Percentiles rank a stretch among this genome's conserved stretches.
Evolutionary conservation across 1,139 yeast genomes (phyloP).

Genomic region (Scheffersomyces cryptocercus): DNA sequence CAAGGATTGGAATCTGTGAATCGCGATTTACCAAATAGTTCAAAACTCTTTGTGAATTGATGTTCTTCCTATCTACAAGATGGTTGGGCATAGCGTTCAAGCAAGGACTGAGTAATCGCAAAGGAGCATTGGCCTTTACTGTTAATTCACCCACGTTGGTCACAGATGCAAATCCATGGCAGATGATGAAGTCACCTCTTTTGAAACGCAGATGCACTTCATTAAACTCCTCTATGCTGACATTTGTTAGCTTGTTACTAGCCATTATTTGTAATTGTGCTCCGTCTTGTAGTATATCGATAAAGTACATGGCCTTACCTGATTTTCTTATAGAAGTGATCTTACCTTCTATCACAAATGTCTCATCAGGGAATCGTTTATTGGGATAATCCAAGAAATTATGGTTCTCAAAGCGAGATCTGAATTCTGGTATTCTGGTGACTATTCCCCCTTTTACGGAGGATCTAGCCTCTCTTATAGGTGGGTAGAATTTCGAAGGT

Average conservation of each 20-base stretch:
- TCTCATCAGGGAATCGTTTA: conserved; percentile 13
- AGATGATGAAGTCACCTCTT: conserved; percentile 70
- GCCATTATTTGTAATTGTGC: conserved; percentile 60
- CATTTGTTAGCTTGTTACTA: conserved; percentile 48
- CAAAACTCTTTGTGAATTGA: conserved; percentile 69
- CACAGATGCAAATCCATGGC: conserved; percentile 68
- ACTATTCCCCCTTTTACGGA: conserved; percentile 1
- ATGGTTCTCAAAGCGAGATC: conserved; percentile 14
- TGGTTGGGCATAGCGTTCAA: conserved; percentile 64
- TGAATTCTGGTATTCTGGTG: conserved; percentile 20
- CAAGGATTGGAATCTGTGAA: conserved; percentile 49
- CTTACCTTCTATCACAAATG: conserved; percentile 51
- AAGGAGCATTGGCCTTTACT: conserved; percentile 53
- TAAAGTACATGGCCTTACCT: conserved; percentile 66
- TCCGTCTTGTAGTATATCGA: conserved; percentile 66
- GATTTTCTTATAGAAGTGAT: conserved; percentile 57
- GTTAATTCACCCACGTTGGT: conserved; percentile 82
- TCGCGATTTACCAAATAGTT: conserved; percentile 66
- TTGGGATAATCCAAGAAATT: conserved; percentile 19
- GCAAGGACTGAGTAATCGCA: conserved; percentile 64
- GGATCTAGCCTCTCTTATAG: conserved; percentile 14
- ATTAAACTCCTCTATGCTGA: conserved; percentile 46
- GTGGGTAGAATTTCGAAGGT: conserved; percentile 18
- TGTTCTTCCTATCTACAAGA: conserved; percentile 53
- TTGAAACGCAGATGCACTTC: conserved; percentile 48